These are phyloP conservation scores for Afroboletus lepidellus DNA, from an alignment of 1,284 basidiomycete species.

Conservation along the genomic window DNA sequence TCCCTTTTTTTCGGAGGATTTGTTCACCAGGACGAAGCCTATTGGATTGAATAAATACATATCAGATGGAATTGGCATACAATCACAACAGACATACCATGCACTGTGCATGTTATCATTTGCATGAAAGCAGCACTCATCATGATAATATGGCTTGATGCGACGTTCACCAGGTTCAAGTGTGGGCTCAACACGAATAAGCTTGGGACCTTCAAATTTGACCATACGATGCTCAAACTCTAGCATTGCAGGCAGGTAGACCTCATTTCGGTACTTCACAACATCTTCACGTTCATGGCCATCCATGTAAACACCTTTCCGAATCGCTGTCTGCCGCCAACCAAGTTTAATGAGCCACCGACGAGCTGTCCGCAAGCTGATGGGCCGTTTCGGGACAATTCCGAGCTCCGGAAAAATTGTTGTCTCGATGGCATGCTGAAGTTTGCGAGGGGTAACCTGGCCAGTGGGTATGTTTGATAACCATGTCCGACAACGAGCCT, in stretches of 20 bases:
- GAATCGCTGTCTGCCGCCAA: neutral
- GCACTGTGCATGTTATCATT: neutral
- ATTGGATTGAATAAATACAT: neutral
- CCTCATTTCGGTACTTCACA: neutral
- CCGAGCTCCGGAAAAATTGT: neutral
- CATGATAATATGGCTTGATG: neutral
- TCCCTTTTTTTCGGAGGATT: neutral
- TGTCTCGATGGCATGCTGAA: neutral
- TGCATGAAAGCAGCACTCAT: neutral
- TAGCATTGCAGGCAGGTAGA: neutral
- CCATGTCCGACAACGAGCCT: neutral
- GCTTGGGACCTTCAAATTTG: neutral
- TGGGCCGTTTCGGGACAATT: neutral
- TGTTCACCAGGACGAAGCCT: neutral
- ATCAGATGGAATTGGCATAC: neutral
- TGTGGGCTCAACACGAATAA: neutral
- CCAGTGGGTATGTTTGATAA: neutral
- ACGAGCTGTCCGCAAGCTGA: neutral
- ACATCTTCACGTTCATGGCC: neutral
- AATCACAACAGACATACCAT: neutral
- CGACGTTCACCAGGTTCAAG: neutral
- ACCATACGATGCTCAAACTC: neutral
- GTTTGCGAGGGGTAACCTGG: neutral
- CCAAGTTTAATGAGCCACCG: neutral
- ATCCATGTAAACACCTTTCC: neutral